Percentiles rank a stretch among this genome's conserved stretches.
These are phyloP conservation scores for Parsonsia alboflavescens DNA, from an alignment of 257 asterid genomes.

Conservation along the genomic window DNA sequence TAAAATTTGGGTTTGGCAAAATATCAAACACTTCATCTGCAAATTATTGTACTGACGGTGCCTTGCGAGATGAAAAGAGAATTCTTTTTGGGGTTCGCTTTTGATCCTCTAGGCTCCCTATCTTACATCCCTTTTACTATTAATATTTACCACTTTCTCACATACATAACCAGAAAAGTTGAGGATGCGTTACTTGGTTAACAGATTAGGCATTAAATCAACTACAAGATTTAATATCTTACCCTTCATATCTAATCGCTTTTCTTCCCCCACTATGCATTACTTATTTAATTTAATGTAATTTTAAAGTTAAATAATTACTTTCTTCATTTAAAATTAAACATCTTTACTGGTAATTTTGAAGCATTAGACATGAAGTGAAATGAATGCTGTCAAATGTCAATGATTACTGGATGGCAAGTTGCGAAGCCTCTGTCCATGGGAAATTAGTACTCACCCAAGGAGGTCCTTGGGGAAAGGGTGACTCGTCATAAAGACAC, in stretches of 20 bases:
- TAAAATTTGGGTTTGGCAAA: neutral
- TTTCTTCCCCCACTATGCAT: neutral
- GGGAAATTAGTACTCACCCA: neutral
- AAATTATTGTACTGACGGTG: neutral
- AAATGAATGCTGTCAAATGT: no score
- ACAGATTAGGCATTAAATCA: slow-evolving; percentile 6
- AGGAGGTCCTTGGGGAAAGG: no score
- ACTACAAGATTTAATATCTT: neutral
- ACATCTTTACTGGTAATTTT: no score
- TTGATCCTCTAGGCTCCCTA: neutral
- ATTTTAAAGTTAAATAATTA: no score
- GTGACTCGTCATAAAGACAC: neutral
- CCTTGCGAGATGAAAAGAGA: neutral
- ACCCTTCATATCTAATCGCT: neutral
- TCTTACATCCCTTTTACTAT: neutral
- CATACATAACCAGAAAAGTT: neutral
- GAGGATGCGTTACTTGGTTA: slow-evolving; percentile 10
- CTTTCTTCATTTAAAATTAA: no score
- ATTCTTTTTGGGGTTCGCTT: neutral
- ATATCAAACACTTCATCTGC: neutral
- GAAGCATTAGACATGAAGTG: no score
- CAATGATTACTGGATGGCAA: neutral
- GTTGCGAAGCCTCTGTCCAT: neutral
- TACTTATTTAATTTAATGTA: no score
- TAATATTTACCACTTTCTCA: neutral